These are phyloP conservation scores for Umbelopsis sp. DNA, from an alignment of 192 early-diverging fungal species.

Conservation along the genomic window DNA sequence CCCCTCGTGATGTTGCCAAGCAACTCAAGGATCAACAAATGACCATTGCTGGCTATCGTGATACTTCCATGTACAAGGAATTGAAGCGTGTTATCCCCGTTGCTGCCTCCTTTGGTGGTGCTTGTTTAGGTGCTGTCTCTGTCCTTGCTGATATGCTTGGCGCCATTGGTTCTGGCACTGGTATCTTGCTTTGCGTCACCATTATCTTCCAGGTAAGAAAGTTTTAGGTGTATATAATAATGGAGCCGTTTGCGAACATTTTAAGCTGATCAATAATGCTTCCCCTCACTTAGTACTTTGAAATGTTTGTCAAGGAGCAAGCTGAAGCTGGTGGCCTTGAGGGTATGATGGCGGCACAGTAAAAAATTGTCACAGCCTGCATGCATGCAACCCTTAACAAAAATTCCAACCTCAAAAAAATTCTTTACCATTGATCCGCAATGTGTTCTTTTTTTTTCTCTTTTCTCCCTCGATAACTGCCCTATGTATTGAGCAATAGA, in stretches of 20 bases:
- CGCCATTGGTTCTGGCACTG: constrained; percentile 98
- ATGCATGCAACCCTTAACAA: background rate
- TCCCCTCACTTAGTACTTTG: constrained; percentile 31
- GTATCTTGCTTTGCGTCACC: constrained; percentile 97
- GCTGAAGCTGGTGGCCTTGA: constrained; percentile 39
- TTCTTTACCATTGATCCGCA: background rate
- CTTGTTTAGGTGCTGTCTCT: constrained; percentile 93
- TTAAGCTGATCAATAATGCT: background rate
- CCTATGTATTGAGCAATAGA: background rate
- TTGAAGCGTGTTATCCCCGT: constrained; percentile 98
- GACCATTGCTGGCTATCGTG: constrained; percentile 92
- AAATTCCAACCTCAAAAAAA: background rate
- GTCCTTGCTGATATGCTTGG: constrained; percentile 97
- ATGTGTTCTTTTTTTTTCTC: background rate
- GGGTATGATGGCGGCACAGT: constrained; percentile 30
- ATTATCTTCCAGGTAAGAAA: constrained; percentile 86
- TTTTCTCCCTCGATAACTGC: background rate
- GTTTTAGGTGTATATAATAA: too few species aligned
- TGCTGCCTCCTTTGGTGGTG: constrained; percentile 96
- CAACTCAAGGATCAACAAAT: constrained; percentile 98
- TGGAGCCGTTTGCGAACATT: too few species aligned
- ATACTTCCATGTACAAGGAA: constrained; percentile 99
- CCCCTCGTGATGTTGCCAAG: constrained; percentile 95
- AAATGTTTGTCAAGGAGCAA: constrained; percentile 47
- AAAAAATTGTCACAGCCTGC: background rate